Conservation (phyloP, 208 protist species). For the Leptomonas seymouri region DNA sequence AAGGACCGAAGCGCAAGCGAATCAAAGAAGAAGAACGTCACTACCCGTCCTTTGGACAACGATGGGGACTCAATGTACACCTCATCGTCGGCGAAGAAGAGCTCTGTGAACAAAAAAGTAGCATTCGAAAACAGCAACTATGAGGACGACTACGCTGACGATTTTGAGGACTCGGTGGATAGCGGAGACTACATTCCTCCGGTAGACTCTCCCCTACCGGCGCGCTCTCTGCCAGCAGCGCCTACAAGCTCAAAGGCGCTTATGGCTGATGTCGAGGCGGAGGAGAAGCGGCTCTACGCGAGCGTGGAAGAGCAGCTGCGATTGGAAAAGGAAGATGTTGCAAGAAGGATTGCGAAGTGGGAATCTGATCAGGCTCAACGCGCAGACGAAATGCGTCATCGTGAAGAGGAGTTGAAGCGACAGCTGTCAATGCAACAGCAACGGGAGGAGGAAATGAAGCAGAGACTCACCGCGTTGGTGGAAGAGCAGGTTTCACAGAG, state of each 20-base stretch:
- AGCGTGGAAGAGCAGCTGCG: conserved; percentile 31
- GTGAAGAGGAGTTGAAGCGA: conserved; percentile 40
- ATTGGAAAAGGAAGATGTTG: conserved; percentile 38
- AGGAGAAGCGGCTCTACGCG: conserved; percentile 25
- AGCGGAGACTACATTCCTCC: conserved; percentile 60
- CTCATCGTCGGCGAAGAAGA: conserved; percentile 28
- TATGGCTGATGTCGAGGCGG: conserved; percentile 24
- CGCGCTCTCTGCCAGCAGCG: conserved; percentile 1
- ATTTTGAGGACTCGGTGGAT: conserved; percentile 40
- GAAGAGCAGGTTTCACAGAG: conserved; percentile 41
- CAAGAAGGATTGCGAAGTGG: conserved; percentile 41
- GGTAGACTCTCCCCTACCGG: conserved; percentile 13
- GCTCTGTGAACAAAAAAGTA: conserved; percentile 11
- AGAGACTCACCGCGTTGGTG: conserved; percentile 38
- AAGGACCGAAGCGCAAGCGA: conserved; percentile 29
- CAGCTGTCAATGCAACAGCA: conserved; percentile 37
- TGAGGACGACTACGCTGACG: conserved; percentile 45
- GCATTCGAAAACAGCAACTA: conserved; percentile 19
- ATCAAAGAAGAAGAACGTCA: conserved; percentile 31
- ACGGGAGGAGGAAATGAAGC: conserved; percentile 41
- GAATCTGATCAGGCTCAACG: conserved; percentile 39
- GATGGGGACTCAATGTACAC: conserved; percentile 11
- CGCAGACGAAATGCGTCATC: conserved; percentile 42
- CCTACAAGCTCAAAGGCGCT: conserved; percentile 12
- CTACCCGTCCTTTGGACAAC: conserved; percentile 4